Base-by-base conservation (phyloP, 306 rosid genomes). In the Neltuma alba region DNA sequence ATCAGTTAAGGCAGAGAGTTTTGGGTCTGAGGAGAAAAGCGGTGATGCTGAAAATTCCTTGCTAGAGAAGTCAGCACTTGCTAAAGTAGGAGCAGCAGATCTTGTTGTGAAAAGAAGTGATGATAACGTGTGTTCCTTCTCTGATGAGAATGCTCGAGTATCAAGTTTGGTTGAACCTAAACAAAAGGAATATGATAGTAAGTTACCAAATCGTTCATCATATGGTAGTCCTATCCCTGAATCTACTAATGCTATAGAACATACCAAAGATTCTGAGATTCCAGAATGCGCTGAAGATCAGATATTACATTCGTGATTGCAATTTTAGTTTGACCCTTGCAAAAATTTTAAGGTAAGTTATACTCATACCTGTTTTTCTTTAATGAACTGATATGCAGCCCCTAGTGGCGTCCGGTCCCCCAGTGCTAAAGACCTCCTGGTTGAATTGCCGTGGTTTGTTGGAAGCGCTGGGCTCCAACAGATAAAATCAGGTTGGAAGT, bases 381-480 rank as follows among this genome's bases (percentile, higher is more conserved):
- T 62, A 23, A 57, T 86, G 63, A 82, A 74, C 42, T 76, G 57
- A 18, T 47, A 25, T 82, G 83, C 89, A 92, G 98, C 89, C 91
- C 74, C 78, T 60, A 33, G 71, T 86, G 69, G 75, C 85, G 74
- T 73, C 89, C 23, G 86, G 87, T 66, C 89, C 93, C 25, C 37
- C 78, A 54, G 84, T 42, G 42, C 92, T 58, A 45, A 92, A 82
- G 80, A 74, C 93, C 9, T 86, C 91, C 57, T 85, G 90, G 84
- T 84, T 81, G 77, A 84, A 78, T 89, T 94, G 98, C 81, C 92
- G 98, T 67, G 98, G 98, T 69, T 81, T 94, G 76, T 87, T 87
- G n/a, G 98, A 94, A 31, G 80, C 60, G 75, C 42, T 92, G 31
- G 89, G 97, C 80, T 82, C 92, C 75, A 58, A 81, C 64, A 62